Evolutionary conservation across 768 basidiomycete genomes (phyloP), one percentile per base, ranked within the genome.

Genomic region (Exsudoporus frostii): DNA sequence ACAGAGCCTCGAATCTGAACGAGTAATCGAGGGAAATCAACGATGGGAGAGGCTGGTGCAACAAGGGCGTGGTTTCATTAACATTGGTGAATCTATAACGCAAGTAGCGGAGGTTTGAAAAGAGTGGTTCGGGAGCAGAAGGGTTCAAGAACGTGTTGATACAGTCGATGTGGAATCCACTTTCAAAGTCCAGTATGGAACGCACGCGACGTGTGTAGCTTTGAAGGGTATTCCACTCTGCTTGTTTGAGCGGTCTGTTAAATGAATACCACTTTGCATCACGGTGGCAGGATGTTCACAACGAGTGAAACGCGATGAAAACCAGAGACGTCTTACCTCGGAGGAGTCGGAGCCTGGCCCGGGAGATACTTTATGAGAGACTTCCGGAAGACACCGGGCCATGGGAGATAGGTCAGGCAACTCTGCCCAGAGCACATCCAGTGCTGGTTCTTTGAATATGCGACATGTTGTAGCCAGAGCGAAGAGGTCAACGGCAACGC

Each of bases 21-120:
- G 6, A 6, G 6, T 25, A 25, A 6, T 29, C 27, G 8, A 29
- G 27, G 9, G 27, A 29, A 29, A 29, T 9, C 27, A 29, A 9
- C 7, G 27, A 29, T 9, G 7, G 27, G 27, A 29, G 27, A 29
- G 8, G 27, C 27, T 9, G 27, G 27, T 29, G 27, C 27, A 9
- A 29, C 8, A 29, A 29, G 27, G 27, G 8, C 27, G 27, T 29
- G 25, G 25, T 25, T 25, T 25, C 25, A 25, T 25, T 4, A 25
- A n/a, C n/a, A n/a, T n/a, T n/a, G n/a, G 25, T 7, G 25, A 29
- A 29, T n/a, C n/a, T n/a, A n/a, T n/a, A n/a, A n/a, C 47, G 60
- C 44, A 61, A n/a, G 3, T 39, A 17, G n/a, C 60, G 60, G 27
- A 61, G 60, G 34, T 62, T 58, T 7, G 60, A 60, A 24, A 61